Percentiles rank a stretch among this genome's conserved stretches.
These are phyloP conservation scores for Penicillium chermesinum DNA, from an alignment of 495 filamentous ascomycete genomes.

Conservation along the genomic window DNA sequence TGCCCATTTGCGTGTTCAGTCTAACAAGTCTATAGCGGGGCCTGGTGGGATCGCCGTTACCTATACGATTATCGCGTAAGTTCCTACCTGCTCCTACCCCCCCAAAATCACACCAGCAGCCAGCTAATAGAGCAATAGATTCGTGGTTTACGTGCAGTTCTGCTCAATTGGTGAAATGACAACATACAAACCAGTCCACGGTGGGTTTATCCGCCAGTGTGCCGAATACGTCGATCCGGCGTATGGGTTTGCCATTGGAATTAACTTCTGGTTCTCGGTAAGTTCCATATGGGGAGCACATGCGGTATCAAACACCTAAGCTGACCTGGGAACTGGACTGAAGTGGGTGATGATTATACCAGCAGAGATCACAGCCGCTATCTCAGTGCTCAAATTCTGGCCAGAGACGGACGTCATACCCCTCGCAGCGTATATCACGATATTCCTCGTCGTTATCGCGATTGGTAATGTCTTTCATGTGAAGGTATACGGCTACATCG, in stretches of 20 bases:
- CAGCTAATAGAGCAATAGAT: slow-evolving; percentile 7
- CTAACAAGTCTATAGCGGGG: slow-evolving; percentile 15
- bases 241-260: slow-evolving; percentile 26
- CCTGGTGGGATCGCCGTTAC: slow-evolving; percentile 23
- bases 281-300: background rate
- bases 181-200: slow-evolving; percentile 27
- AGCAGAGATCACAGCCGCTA: slow-evolving; percentile 27
- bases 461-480: slow-evolving; percentile 22
- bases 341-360: slow-evolving; percentile 33
- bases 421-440: slow-evolving; percentile 25
- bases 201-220: slow-evolving; percentile 28
- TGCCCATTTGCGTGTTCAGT: too few relatives aligned
- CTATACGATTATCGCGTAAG: slow-evolving; percentile 27
- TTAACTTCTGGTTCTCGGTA: slow-evolving; percentile 31
- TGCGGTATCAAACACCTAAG: too few relatives aligned
- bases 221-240: slow-evolving; percentile 27
- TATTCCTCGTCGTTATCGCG: slow-evolving; percentile 20
- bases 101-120: background rate
- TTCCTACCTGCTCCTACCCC: too few relatives aligned
- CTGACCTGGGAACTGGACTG: too few relatives aligned
- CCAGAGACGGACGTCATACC: slow-evolving; percentile 19
- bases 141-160: slow-evolving; percentile 26
- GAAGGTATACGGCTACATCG: slow-evolving; percentile 22
- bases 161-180: slow-evolving; percentile 30
- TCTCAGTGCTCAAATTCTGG: slow-evolving; percentile 26